Evolutionary conservation across 148 eudicot species (phyloP).

Genomic region (Cornus suecica): DNA sequence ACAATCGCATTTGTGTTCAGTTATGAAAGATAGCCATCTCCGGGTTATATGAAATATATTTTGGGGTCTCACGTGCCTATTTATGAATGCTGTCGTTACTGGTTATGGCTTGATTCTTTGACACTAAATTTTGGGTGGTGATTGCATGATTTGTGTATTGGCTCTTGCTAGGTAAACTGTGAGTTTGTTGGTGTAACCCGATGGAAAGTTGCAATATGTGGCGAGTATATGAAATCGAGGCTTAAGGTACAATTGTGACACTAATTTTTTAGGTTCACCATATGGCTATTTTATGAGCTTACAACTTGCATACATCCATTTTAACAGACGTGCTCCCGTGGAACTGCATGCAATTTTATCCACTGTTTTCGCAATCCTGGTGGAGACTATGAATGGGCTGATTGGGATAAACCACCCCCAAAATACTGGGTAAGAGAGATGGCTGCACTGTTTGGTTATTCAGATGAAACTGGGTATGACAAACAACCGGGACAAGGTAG

Average conservation of each 20-base stretch:
- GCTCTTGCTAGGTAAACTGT: slow-evolving; percentile 53
- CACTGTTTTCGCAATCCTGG: slow-evolving; percentile 95
- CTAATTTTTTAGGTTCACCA: background rate
- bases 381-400: slow-evolving; percentile 99
- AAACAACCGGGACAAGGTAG: slow-evolving; percentile 28
- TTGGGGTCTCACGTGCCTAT: too few species aligned
- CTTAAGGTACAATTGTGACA: slow-evolving; percentile 49
- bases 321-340: slow-evolving; percentile 80
- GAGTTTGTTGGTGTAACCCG: slow-evolving; percentile 74
- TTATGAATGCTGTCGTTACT: background rate
- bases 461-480: slow-evolving; percentile 33
- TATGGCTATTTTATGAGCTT: background rate
- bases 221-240: slow-evolving; percentile 89
- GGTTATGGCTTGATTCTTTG: background rate
- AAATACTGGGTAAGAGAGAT: slow-evolving; percentile 70
- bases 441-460: slow-evolving; percentile 81
- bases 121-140: slow-evolving; percentile 7
- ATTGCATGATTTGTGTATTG: slow-evolving; percentile 6
- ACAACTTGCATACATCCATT: background rate
- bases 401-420: slow-evolving; percentile 89
- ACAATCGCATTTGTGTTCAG: too few species aligned
- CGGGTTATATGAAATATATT: too few species aligned
- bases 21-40: too few species aligned
- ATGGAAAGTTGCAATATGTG: slow-evolving; percentile 96
- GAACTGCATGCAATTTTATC: slow-evolving; percentile 85